Base-by-base conservation (phyloP, 257 asterid species). In the Ligustrum vulgare region DNA sequence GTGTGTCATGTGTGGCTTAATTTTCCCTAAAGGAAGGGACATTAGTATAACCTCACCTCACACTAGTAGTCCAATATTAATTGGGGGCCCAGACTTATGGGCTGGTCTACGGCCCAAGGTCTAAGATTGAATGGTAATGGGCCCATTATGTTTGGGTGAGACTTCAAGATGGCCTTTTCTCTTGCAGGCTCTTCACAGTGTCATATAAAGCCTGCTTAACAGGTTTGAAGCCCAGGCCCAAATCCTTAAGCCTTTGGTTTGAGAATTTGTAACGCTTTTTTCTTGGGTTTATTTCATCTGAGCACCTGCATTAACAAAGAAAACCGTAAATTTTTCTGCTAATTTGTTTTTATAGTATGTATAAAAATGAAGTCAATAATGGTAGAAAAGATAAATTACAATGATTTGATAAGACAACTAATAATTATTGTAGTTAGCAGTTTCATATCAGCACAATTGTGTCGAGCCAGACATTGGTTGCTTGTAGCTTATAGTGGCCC, bases 131-230 rank as follows among this genome's bases (percentile, higher is more conserved):
- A 87, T 86, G 11, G 75, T 79, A 74, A 80, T 13, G 47, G 92
- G 83, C 75, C 87, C 87, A 28, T 87, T 90, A 16, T 70, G 86
- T 72, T 83, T 93, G 28, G 87, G 4, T 0, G 91, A 91, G 60
- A 85, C 64, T 5, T 91, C 91, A 70, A 94, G 75, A 70, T 89
- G 94, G 65, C 97, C 97, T 69, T 90, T 94, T 75, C n/a, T 92
- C 97, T 65, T 90, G 94, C 68, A 94, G 90, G 81, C 96, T 89
- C 81, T 81, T 94, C 5, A 89, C 97, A 0, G 97, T 92, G 0
- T 94, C 97, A 13, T 92, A 94, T 28, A 94, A 64, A 66, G 82
- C 67, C 60, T 92, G 96, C 86, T 92, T 87, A 71, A 88, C 94
- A 3, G 97, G 82, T 12, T 92, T 90, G 70, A 94, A 92, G 62